A percentile compares a stretch with the other conserved stretches of the same genome.
These are phyloP conservation scores for Chaetomium tenue DNA, from an alignment of 495 filamentous ascomycete species.

Conservation along the genomic window DNA sequence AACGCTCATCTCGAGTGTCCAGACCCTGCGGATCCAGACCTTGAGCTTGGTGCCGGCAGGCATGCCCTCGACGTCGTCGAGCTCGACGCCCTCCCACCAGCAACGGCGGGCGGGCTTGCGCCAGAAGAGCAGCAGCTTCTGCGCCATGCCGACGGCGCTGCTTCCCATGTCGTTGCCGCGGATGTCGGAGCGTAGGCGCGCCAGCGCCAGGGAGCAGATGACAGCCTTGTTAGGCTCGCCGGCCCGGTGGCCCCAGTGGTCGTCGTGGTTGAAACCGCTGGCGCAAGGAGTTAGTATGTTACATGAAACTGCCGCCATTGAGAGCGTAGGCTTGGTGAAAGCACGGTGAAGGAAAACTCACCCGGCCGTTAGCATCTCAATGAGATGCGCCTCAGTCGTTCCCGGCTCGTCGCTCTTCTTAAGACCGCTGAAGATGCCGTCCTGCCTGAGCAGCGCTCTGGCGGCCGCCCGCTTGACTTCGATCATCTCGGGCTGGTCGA, in stretches of 20 bases:
- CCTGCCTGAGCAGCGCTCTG: conserved; percentile 77
- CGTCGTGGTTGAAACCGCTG: conserved; percentile 94
- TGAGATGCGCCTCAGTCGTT: conserved; percentile 96
- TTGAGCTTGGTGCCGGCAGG: conserved; percentile 76
- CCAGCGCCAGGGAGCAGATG: conserved; percentile 92
- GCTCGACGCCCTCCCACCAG: conserved; percentile 99
- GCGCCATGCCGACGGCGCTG: conserved; percentile 94
- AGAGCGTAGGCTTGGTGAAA: neutral
- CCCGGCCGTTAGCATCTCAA: conserved; percentile 99
- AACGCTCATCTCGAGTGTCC: conserved; percentile 99
- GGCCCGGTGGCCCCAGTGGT: conserved; percentile 92
- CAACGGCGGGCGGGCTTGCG: conserved; percentile 92
- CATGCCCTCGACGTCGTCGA: conserved; percentile 84
- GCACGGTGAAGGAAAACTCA: conserved; percentile 46
- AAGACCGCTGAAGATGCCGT: conserved; percentile 94
- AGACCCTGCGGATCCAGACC: conserved; percentile 96
- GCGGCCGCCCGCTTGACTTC: conserved; percentile 95
- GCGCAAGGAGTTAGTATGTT: neutral
- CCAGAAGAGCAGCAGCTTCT: conserved; percentile 98
- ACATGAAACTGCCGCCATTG: too few relatives aligned
- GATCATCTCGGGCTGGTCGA: conserved; percentile 87
- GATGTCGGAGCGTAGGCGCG: conserved; percentile 88
- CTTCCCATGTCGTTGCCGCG: conserved; percentile 70
- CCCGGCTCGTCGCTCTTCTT: conserved; percentile 93
- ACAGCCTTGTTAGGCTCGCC: conserved; percentile 97